Evolutionary conservation across 1,139 yeast species (phyloP), one percentile per base, ranked within the genome.

Genomic region (Groenewaldozyma auringiensis): DNA sequence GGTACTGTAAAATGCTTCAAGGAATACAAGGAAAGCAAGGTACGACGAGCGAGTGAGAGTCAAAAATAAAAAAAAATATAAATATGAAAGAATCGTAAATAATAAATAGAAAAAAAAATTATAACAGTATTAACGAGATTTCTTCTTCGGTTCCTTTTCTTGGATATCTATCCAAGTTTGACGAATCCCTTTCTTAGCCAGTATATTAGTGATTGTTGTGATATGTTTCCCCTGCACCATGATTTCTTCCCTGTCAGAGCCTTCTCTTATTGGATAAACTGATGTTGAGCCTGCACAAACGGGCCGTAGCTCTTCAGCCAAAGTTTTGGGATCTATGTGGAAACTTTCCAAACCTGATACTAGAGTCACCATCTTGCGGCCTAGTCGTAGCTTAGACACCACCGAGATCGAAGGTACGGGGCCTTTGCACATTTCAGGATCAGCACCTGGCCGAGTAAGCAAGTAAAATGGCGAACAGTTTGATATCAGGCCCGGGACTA

Each of bases 211-310:
- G 13, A 85, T 77, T 1, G 75, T 64, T 43, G 76, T 74, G 14
- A 82, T 81, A 60, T 92, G 97, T 2, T 94, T 86, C 0, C 98
- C 98, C 64, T 92, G 97, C 2, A 92, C 94, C 42, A 79, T 73
- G 1, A 89, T 88, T 55, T 85, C 94, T 22, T 70, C 65, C 4
- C 74, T 59, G 21, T 75, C 78, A 9, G 58, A 47, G 2, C 65
- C 66, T 38, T 62, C 66, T 38, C 49, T 53, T 16, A 59, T 50
- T 2, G 84, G 81, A 43, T 75, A 73, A 14, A 86, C 75, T 0
- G 96, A 81, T 0, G 94, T 75, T 0, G 96, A 84, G 0, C 96
- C 96, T 17, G 95, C 92, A 63, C 97, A 92, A 51, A 80, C 79
- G 27, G 79, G 78, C 51, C 84, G 77, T 50, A 92, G 65, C 44